A percentile compares a stretch with the other conserved stretches of the same genome.
Evolutionary conservation across 495 filamentous ascomycete genomes (phyloP).

Genomic region (Tricharina praecox): DNA sequence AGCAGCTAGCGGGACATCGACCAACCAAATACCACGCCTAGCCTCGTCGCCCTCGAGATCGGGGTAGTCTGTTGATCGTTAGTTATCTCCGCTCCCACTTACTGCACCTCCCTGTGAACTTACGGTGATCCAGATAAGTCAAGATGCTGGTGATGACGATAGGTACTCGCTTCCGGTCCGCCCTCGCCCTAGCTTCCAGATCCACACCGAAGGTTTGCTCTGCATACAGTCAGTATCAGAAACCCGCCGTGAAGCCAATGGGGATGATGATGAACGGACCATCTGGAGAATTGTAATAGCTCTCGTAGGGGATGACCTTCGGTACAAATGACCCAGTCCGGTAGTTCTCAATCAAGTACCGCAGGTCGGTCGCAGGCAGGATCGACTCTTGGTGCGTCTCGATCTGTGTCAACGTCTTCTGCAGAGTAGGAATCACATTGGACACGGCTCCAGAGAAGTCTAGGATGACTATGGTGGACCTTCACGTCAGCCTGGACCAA

Average conservation of each 20-base stretch:
- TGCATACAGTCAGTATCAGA: slow-evolving; percentile 25
- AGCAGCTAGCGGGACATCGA: slow-evolving; percentile 69
- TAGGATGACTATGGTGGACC: slow-evolving; percentile 67
- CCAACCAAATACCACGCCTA: slow-evolving; percentile 79
- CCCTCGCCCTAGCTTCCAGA: slow-evolving; percentile 78
- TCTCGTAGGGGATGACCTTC: slow-evolving; percentile 87
- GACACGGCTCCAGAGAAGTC: slow-evolving; percentile 96
- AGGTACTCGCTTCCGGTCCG: slow-evolving; percentile 88
- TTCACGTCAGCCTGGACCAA: slow-evolving; percentile 6
- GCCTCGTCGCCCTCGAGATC: slow-evolving; percentile 95
- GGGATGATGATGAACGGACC: slow-evolving; percentile 30
- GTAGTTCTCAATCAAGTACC: slow-evolving; percentile 96
- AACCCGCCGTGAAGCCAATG: not conserved
- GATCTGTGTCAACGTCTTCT: slow-evolving; percentile 93
- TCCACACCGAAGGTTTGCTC: slow-evolving; percentile 97
- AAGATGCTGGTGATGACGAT: slow-evolving; percentile 82
- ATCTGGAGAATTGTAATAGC: slow-evolving; percentile 96
- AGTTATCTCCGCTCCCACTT: too few relatives aligned
- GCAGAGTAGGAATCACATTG: slow-evolving; percentile 92
- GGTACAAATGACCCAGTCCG: slow-evolving; percentile 84
- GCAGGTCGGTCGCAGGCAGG: slow-evolving; percentile 74
- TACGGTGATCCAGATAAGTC: slow-evolving; percentile 80
- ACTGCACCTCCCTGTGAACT: too few relatives aligned
- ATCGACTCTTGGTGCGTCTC: slow-evolving; percentile 98
- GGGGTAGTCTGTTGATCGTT: slow-evolving; percentile 50